Evolutionary conservation across 805 yeast genomes (phyloP), one percentile per base, ranked within the genome.

Genomic region (Candida bentonensis): DNA sequence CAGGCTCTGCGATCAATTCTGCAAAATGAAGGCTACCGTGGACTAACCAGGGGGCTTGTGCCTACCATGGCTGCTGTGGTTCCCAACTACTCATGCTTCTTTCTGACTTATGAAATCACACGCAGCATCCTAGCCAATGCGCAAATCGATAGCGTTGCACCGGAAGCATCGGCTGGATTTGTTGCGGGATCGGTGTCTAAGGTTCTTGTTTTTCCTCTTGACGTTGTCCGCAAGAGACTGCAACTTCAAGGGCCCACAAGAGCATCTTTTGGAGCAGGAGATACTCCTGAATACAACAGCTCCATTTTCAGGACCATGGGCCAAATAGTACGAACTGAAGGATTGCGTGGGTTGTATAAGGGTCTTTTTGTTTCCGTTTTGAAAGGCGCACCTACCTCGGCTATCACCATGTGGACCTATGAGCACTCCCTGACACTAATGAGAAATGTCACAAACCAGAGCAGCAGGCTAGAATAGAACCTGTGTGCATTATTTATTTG

Each of bases 141-240:
- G 1, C 47, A 30, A 51, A 49, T 20, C 22, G 54, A 11, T 39
- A 42, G 25, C 22, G 7, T 52, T 4, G 50, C 52, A 26, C 56
- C 26, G 25, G 79, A 78, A 52, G 76, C 79, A 4, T 46, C 73
- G 27, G 73, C 89, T 58, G 82, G 95, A 40, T 65, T 85, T 30
- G 42, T 76, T 0, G 95, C 96, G 0, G 97, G 96, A 0, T 67
- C 76, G 0, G 51, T 76, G 2, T 73, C 94, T 11, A 92, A 92
- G 59, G 72, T 78, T 0, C 50, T 76, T 0, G 78, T 85, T 0
- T 92, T 85, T 60, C 98, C 98, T 0, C 58, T 92, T 39, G 98
- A 92, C 59, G 76, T 94, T 0, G 58, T 88, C 2, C 68, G 96
- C 21, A 78, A 86, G 54, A 66, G 95, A 30, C 61, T 82, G 39